Conservation (phyloP, 352 stramenopile genomes). For the Phytopythium vexans region DNA sequence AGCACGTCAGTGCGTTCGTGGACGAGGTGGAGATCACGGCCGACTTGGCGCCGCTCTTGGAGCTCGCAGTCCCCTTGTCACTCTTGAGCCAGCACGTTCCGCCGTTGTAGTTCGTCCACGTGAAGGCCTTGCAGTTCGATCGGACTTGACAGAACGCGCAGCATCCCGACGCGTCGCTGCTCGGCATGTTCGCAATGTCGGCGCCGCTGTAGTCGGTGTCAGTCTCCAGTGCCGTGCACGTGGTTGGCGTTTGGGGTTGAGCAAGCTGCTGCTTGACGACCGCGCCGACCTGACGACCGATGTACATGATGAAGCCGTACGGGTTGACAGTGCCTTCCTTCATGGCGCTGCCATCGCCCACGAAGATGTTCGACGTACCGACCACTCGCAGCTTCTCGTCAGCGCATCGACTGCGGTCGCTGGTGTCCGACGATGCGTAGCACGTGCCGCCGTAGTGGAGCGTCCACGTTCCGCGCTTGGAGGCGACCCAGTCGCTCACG, state of each 20-base stretch:
- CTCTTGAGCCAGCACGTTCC: slow-evolving; percentile 1
- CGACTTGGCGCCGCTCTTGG: slow-evolving; percentile 23
- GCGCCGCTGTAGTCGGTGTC: slow-evolving; percentile 20
- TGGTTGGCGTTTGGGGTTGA: background rate
- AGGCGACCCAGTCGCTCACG: slow-evolving; percentile 20
- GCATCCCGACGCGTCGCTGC: slow-evolving; percentile 10
- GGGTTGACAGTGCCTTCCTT: slow-evolving; percentile 46
- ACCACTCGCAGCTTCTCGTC: slow-evolving; percentile 26
- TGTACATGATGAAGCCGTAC: slow-evolving; percentile 51
- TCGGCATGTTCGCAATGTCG: slow-evolving; percentile 11
- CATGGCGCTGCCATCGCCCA: slow-evolving; percentile 42
- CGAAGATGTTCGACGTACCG: slow-evolving; percentile 34
- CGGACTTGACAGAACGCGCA: slow-evolving; percentile 4
- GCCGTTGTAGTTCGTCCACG: slow-evolving; percentile 1
- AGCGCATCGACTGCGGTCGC: slow-evolving; percentile 22
- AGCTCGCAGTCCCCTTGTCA: background rate
- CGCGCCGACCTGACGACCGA: slow-evolving; percentile 21
- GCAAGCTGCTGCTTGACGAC: slow-evolving; percentile 3
- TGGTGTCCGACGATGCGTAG: slow-evolving; percentile 28
- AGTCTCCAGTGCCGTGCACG: slow-evolving; percentile 5
- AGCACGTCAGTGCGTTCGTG: slow-evolving; percentile 8
- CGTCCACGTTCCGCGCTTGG: slow-evolving; percentile 22
- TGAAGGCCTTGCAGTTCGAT: background rate
- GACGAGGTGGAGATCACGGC: slow-evolving; percentile 9
- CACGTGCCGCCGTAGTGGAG: slow-evolving; percentile 45